phyloP scores from a whole-genome alignment of 805 yeast genomes.

The Hanseniaspora vineae region DNA sequence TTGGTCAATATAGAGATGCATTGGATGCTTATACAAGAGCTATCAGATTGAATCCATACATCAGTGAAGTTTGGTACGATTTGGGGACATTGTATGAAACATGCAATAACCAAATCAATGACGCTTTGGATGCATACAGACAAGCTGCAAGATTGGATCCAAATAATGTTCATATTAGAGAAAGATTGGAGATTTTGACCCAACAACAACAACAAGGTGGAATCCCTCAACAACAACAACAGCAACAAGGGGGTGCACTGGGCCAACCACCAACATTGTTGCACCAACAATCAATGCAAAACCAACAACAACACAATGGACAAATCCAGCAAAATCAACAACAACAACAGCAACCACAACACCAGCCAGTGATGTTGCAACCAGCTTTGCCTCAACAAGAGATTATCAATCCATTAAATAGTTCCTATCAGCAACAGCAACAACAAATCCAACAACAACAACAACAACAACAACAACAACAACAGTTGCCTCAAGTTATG shows the following conservation, averaged over 20 bases:
- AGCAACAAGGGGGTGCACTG: neutral
- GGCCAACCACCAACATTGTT: too few relatives aligned
- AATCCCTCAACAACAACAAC: conserved; percentile 7
- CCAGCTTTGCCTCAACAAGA: conserved; percentile 19
- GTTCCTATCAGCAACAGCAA: conserved; percentile 13
- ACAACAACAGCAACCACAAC: conserved; percentile 7
- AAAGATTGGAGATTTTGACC: conserved; percentile 75
- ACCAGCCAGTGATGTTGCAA: conserved; percentile 21
- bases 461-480: too few relatives aligned
- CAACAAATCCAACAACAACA: too few relatives aligned
- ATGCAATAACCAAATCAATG: conserved; percentile 88
- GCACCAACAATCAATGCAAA: too few relatives aligned
- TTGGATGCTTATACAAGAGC: conserved; percentile 96
- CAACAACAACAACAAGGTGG: conserved; percentile 22
- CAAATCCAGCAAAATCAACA: conserved; percentile 4
- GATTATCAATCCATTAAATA: conserved; percentile 19
- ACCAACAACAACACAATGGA: too few relatives aligned
- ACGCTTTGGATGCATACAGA: conserved; percentile 92
- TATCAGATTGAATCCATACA: conserved; percentile 87
- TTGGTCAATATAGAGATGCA: conserved; percentile 92
- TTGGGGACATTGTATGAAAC: conserved; percentile 94
- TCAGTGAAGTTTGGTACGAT: conserved; percentile 97
- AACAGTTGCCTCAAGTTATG: conserved; percentile 9
- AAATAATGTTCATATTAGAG: conserved; percentile 84
- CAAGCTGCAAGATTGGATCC: conserved; percentile 96